These are phyloP conservation scores for Mucuna pruriens DNA, from an alignment of 306 rosid genomes.

Conservation along the genomic window DNA sequence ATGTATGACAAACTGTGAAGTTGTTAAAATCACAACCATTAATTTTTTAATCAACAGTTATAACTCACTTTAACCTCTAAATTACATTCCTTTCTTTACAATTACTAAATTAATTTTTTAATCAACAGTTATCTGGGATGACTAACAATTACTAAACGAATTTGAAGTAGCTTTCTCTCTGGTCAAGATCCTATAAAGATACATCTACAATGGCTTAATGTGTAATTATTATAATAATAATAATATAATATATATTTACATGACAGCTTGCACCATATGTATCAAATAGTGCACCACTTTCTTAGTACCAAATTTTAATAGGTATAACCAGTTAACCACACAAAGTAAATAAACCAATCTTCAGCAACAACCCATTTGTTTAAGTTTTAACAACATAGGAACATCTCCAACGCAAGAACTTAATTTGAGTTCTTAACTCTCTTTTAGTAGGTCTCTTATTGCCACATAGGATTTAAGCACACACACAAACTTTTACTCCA, in stretches of 20 bases:
- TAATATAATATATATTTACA: not conserved
- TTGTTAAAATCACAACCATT: not conserved
- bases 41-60: not conserved
- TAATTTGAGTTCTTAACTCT: no score
- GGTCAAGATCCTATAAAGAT: not conserved
- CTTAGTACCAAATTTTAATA: not conserved
- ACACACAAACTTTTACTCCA: no score
- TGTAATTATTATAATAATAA: not conserved
- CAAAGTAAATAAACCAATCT: not conserved
- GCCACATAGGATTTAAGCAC: no score
- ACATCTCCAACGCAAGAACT: no score
- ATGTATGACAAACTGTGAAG: not conserved
- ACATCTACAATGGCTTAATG: not conserved
- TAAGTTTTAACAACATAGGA: not conserved
- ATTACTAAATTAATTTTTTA: no score
- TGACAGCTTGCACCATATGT: not conserved
- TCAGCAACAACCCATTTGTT: slow-evolving; percentile 1
- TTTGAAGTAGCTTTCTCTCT: not conserved
- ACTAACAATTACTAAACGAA: not conserved
- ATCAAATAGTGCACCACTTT: not conserved
- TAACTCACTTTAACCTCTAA: not conserved
- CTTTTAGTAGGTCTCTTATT: no score
- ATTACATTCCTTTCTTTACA: not conserved
- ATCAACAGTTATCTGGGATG: no score
- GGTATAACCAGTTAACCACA: slow-evolving; percentile 9